Evolutionary conservation across 495 filamentous ascomycete genomes (phyloP), one percentile per base, ranked within the genome.

Genomic region (Cenococcum geophilum): DNA sequence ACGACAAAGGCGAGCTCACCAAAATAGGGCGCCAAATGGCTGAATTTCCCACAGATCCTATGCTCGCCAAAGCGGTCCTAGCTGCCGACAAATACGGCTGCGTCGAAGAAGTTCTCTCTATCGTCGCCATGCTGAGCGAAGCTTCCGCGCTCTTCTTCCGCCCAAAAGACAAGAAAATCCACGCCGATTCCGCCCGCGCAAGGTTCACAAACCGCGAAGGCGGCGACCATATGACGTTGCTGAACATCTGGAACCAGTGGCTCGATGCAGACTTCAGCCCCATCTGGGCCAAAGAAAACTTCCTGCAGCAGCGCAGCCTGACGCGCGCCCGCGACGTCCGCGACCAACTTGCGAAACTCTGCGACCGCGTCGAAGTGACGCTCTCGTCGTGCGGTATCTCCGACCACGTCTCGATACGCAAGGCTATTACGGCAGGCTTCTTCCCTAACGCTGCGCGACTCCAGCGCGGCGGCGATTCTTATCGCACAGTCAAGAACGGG

Each of bases 241-340:
- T 98, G n/a, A 96, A 96, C 68, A 87, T 98, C 70, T 98, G 86
- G 87, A 95, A 96, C 72, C 88, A 96, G 73, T 97, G 91, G 91
- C 88, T 95, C 21, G 95, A 98, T 67, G 83, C 82, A 20, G 92
- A 97, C 74, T 98, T 92, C 77, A 86, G 80, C 63, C 84, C 84
- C 59, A 85, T 95, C 51, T 98, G 92, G 92, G 80, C 89, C 3
- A 84, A 86, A 55, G 92, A 97, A 74, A 97, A 97, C 74, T 98
- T 95, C 74, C 74, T 98, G 22, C 91, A 97, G 69, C 90, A 95
- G 68, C 86, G 91, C 20, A 86, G 83, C 34, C 81, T 98, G 1
- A 90, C 84, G 0, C 84, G 93, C 12, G 93, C 90, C 0, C 85
- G 93, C 49, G 91, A 97, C 68, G 91, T 97, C 16, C 88, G 91